Percentiles rank a stretch among this genome's conserved stretches.
These are phyloP conservation scores for Stagonosporopsis rhizophila DNA, from an alignment of 2,329 filamentous ascomycete genomes.

Conservation along the genomic window DNA sequence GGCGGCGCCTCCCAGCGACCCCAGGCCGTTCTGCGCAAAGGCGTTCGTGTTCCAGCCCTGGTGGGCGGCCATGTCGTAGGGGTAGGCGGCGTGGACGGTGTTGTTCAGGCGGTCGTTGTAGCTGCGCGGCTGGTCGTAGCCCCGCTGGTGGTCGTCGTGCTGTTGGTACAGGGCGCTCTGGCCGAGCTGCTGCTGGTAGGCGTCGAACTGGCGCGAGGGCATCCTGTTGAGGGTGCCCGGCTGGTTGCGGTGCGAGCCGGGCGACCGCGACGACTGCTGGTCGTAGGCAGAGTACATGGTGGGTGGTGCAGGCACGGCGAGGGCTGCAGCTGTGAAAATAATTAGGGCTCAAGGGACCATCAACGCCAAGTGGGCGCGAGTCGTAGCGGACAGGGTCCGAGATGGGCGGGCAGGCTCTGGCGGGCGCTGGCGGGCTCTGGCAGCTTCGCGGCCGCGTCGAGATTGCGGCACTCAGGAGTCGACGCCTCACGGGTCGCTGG, in stretches of 20 bases:
- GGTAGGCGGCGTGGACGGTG: slow-evolving; percentile 66
- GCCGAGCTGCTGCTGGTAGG: slow-evolving; percentile 68
- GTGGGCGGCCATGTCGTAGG: slow-evolving; percentile 71
- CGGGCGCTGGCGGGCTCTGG: neutral
- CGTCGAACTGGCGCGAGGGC: slow-evolving; percentile 79
- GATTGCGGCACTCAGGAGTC: slow-evolving; percentile 22
- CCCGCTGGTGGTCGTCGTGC: slow-evolving; percentile 23
- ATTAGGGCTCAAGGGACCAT: slow-evolving; percentile 28
- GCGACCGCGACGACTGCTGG: slow-evolving; percentile 67
- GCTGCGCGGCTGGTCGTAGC: slow-evolving; percentile 59
- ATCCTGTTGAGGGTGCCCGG: slow-evolving; percentile 71
- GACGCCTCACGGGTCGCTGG: slow-evolving; percentile 26
- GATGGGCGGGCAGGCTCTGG: slow-evolving; percentile 14
- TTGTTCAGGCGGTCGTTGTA: slow-evolving; percentile 64
- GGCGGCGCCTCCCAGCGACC: slow-evolving; percentile 61
- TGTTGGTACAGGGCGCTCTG: slow-evolving; percentile 69
- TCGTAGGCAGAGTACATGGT: slow-evolving; percentile 50
- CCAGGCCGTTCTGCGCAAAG: slow-evolving; percentile 72
- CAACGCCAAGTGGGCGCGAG: slow-evolving; percentile 16
- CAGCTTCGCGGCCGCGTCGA: slow-evolving; percentile 2
- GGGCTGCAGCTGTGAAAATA: slow-evolving; percentile 29
- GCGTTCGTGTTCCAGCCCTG: slow-evolving; percentile 82
- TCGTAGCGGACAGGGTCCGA: slow-evolving; percentile 23
- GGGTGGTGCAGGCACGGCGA: slow-evolving; percentile 26
- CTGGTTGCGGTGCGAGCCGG: slow-evolving; percentile 73